Evolutionary conservation across 495 filamentous ascomycete genomes (phyloP).

Genomic region (Aspergillus panamensis): DNA sequence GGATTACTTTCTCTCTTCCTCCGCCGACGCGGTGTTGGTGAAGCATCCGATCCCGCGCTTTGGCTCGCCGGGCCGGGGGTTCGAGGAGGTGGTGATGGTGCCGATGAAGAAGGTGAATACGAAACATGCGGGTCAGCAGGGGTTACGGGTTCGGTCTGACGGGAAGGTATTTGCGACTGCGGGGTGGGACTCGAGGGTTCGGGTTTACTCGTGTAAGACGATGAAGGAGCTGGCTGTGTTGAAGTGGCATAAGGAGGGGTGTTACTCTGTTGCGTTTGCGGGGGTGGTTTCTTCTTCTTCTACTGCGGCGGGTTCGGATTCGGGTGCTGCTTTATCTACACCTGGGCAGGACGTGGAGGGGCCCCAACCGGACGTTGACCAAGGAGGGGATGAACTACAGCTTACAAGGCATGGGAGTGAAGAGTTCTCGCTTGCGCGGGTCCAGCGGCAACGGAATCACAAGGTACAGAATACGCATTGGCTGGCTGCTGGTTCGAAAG

Average conservation of each 20-base stretch:
- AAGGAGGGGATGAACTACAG: slow-evolving; percentile 4
- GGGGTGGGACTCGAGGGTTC: slow-evolving; percentile 80
- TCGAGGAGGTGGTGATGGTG: slow-evolving; percentile 39
- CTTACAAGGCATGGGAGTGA: slow-evolving; percentile 2
- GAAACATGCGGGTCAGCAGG: slow-evolving; percentile 87
- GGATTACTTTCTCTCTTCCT: slow-evolving; percentile 73
- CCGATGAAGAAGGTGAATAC: slow-evolving; percentile 66
- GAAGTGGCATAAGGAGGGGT: slow-evolving; percentile 92
- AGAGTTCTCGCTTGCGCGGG: slow-evolving; percentile 36
- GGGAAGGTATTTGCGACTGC: slow-evolving; percentile 83
- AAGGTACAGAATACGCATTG: slow-evolving; percentile 75
- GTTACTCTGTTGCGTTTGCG: slow-evolving; percentile 82
- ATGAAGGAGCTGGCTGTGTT: slow-evolving; percentile 89
- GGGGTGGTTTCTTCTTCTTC: slow-evolving; percentile 17
- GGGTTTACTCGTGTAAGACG: slow-evolving; percentile 77
- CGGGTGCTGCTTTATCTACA: background rate
- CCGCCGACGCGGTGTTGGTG: slow-evolving; percentile 69
- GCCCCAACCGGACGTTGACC: background rate
- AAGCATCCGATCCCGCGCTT: slow-evolving; percentile 56
- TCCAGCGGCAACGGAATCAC: slow-evolving; percentile 60
- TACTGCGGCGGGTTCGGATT: background rate
- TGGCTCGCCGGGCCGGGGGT: slow-evolving; percentile 10
- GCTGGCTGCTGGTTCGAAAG: slow-evolving; percentile 88
- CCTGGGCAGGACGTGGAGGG: background rate
- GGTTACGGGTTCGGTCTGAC: slow-evolving; percentile 71